Evolutionary conservation across 371 early-diverging fungal species (phyloP).

Genomic region (Mucor mucedo): DNA sequence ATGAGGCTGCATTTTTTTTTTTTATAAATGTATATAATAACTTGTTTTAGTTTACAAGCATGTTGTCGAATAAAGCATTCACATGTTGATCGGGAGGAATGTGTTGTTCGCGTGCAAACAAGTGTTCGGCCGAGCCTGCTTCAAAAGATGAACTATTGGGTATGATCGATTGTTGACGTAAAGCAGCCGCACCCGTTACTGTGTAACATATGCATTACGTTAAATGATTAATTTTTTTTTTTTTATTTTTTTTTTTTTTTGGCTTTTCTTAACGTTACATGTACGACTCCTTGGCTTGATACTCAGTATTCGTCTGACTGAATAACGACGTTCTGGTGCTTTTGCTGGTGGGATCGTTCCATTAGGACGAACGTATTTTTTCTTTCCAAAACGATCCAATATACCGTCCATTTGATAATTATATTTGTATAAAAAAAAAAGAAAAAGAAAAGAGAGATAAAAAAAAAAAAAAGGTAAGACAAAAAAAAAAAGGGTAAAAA

Average conservation of each 20-base stretch:
- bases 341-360: slow-evolving; percentile 11
- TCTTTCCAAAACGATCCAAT: slow-evolving; percentile 35
- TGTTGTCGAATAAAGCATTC: slow-evolving; percentile 40
- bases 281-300: background rate
- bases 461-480: background rate
- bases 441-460: background rate
- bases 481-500: background rate
- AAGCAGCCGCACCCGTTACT: background rate
- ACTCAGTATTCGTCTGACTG: slow-evolving; percentile 8
- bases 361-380: slow-evolving; percentile 3
- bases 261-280: background rate
- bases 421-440: background rate
- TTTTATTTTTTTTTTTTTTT: too few species aligned
- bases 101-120: slow-evolving; percentile 22
- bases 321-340: slow-evolving; percentile 8
- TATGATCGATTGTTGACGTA: slow-evolving; percentile 14
- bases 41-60: slow-evolving; percentile 35
- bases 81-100: slow-evolving; percentile 40
- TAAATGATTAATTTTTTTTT: too few species aligned
- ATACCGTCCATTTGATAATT: slow-evolving; percentile 30
- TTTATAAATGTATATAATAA: background rate
- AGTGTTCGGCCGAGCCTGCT: slow-evolving; percentile 27
- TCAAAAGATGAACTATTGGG: slow-evolving; percentile 33
- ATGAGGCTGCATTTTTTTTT: background rate
- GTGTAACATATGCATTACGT: background rate